These are phyloP conservation scores for Xerocomus spinulosus DNA, from an alignment of 768 basidiomycete species.

Conservation along the genomic window DNA sequence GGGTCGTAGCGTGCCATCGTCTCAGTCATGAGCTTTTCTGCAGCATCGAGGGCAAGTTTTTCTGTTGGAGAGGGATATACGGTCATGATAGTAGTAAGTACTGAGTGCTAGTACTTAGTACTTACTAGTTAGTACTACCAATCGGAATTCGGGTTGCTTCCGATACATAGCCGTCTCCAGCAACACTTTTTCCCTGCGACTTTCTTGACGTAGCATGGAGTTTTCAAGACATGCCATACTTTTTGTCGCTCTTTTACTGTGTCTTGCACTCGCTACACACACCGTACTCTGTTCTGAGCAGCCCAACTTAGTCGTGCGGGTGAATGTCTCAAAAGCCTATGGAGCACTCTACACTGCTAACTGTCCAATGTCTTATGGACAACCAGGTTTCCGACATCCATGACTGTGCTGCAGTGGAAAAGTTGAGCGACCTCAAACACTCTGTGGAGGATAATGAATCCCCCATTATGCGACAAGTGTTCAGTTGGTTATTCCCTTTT, in stretches of 20 bases:
- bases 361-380: constrained; percentile 7
- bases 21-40: constrained; percentile 65
- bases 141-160: constrained; percentile 26
- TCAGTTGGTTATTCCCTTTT: constrained; percentile 82
- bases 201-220: constrained; percentile 17
- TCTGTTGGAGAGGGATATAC: constrained; percentile 51
- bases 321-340: constrained; percentile 16
- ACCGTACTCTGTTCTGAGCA: constrained; percentile 18
- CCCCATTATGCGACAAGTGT: constrained; percentile 74
- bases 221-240: constrained; percentile 21
- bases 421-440: constrained; percentile 56
- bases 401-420: constrained; percentile 37
- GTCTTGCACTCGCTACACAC: constrained; percentile 20
- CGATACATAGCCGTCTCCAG: constrained; percentile 1
- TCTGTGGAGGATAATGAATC: constrained; percentile 61
- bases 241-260: constrained; percentile 44
- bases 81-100: not conserved
- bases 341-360: constrained; percentile 2
- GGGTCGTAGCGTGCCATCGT: constrained; percentile 77
- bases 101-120: too few relatives aligned
- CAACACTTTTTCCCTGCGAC: not conserved
- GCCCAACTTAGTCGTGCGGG: constrained; percentile 28
- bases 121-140: too few relatives aligned
- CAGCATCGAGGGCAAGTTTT: constrained; percentile 47
- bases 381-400: constrained; percentile 42